phyloP scores from a whole-genome alignment of 2,329 filamentous ascomycete species.

The Aaosphaeria arxii region DNA sequence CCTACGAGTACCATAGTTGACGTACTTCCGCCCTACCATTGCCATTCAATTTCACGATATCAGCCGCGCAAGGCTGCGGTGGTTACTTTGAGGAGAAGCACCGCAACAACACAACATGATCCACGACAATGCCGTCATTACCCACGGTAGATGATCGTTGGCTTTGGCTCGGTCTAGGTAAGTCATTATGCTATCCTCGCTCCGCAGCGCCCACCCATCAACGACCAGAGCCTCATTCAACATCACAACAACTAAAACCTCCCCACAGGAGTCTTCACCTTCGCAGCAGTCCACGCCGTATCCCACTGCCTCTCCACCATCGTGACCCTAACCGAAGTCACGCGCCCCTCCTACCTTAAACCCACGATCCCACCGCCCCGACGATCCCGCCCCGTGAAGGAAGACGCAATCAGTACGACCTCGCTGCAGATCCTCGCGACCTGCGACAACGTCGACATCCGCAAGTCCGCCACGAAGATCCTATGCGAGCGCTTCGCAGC shows the following conservation, averaged over 20 bases:
- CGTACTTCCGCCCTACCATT: no score
- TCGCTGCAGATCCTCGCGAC: slow-evolving; percentile 41
- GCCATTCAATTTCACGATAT: no score
- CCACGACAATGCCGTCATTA: neutral
- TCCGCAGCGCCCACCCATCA: slow-evolving; percentile 13
- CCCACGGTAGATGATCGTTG: slow-evolving; percentile 41
- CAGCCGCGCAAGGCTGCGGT: no score
- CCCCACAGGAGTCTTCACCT: slow-evolving; percentile 51
- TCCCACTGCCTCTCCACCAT: slow-evolving; percentile 58
- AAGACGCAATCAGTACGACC: slow-evolving; percentile 49
- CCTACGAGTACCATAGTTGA: neutral
- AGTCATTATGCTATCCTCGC: neutral
- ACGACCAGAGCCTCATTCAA: slow-evolving; percentile 38
- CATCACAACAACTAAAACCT: slow-evolving; percentile 36
- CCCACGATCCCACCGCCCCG: slow-evolving; percentile 34
- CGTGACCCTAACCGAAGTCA: slow-evolving; percentile 64
- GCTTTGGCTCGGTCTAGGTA: slow-evolving; percentile 48
- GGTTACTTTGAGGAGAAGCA: neutral
- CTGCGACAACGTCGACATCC: slow-evolving; percentile 43
- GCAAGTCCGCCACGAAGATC: slow-evolving; percentile 36
- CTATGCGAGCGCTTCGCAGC: slow-evolving; percentile 35
- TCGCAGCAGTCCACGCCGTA: slow-evolving; percentile 58
- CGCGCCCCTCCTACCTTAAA: slow-evolving; percentile 53
- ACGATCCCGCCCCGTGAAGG: slow-evolving; percentile 42
- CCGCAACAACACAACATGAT: neutral